Evolutionary conservation across 2,329 filamentous ascomycete species (phyloP), one percentile per base, ranked within the genome.

Genomic region (Aspergillus fumigatus): DNA sequence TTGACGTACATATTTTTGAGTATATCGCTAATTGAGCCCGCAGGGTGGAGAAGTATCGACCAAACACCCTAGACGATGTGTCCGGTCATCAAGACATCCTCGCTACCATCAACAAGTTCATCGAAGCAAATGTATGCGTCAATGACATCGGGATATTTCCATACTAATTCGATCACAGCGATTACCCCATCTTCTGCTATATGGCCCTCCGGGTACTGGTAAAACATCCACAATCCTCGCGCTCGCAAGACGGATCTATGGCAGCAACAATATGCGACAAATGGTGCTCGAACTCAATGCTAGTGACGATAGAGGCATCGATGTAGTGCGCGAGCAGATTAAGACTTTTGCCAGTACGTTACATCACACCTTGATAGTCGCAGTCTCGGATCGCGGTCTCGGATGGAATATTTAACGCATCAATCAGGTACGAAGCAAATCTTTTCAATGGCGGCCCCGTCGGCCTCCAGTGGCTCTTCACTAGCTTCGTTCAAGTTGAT

Each of bases 231-330:
- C 94, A 1, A 90, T 97, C 60, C 85, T 99, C 43, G 94, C 94
- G 0, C 87, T 99, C 45, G 92, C 94, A 35, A 85, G 94, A 53
- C 86, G 90, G 58, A 97, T 99, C 75, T 99, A 99, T 70, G 94
- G 94, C 53, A 77, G 81, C 57, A 88, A 90, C 62, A 97, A 97
- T 74, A 88, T 97, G 87, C 88, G 93, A 19, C 94, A 99, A 75
- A 97, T 99, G 92, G 94, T 99, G 19, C 84, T 99, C 35, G 94
- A 99, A 76, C 84, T 99, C 63, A 99, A 99, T 73, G 94, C 94
- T 43, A 96, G 92, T 50, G 94, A 99, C 71, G 94, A 99, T 74
- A 84, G 94, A 75, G 94, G 94, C 69, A 99, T 99, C 73, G 94
- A 99, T 64, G 94, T 99, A 2, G 94, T 99, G 55, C 85, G 92